Conservation (phyloP, 768 basidiomycete genomes). For the Chiua virens region DNA sequence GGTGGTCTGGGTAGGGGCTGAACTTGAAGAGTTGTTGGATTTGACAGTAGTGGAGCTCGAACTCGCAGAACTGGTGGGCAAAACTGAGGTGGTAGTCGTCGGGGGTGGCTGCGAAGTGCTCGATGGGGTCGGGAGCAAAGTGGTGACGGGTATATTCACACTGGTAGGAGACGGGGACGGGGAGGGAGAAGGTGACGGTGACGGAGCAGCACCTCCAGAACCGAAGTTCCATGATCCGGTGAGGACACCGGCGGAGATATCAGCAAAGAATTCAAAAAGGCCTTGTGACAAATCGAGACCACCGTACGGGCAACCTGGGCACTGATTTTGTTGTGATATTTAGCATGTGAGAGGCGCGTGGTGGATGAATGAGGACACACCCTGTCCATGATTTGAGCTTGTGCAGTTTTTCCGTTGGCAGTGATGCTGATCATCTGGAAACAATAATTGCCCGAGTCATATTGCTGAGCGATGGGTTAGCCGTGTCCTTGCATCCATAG, state of each 20-base stretch:
- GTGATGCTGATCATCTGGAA: conserved; percentile 61
- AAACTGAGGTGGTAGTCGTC: conserved; percentile 19
- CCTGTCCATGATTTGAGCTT: conserved; percentile 62
- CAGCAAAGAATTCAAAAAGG: conserved; percentile 63
- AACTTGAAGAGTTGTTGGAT: conserved; percentile 21
- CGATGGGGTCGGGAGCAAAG: conserved; percentile 18
- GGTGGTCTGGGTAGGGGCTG: conserved; percentile 19
- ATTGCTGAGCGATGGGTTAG: conserved; percentile 48
- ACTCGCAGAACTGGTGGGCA: conserved; percentile 14
- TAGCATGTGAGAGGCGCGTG: background rate
- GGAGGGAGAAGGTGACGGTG: conserved; percentile 22
- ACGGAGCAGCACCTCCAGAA: conserved; percentile 20
- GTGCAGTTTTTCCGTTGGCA: conserved; percentile 53
- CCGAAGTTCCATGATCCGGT: conserved; percentile 56
- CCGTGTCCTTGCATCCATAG: background rate
- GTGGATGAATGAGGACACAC: conserved; percentile 31
- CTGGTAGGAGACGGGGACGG: conserved; percentile 19
- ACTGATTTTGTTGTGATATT: conserved; percentile 37
- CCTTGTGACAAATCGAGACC: conserved; percentile 70
- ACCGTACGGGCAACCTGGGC: conserved; percentile 61
- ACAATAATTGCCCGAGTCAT: conserved; percentile 51
- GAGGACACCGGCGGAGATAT: conserved; percentile 51
- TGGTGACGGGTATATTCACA: conserved; percentile 15
- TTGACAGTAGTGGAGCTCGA: conserved; percentile 2
- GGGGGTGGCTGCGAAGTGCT: conserved; percentile 25